These are phyloP conservation scores for Fusarium phyllophilum DNA, from an alignment of 2,329 filamentous ascomycete species.

Conservation along the genomic window DNA sequence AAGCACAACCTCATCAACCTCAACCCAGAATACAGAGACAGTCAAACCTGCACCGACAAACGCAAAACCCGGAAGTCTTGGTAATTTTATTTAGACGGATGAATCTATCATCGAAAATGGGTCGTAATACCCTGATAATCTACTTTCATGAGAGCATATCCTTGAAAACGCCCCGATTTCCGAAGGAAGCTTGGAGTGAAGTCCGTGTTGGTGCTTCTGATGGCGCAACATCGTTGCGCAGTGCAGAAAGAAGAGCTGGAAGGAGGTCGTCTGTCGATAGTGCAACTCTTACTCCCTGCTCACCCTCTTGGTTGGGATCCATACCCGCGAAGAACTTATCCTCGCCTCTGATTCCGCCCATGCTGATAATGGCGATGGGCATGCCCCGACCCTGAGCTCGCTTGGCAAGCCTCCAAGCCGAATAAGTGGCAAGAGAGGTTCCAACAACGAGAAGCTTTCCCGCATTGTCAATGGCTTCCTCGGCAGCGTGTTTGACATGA, in stretches of 20 bases:
- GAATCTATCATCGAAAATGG: slow-evolving; percentile 23
- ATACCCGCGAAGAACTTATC: slow-evolving; percentile 74
- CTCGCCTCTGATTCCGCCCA: slow-evolving; percentile 85
- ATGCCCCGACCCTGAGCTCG: slow-evolving; percentile 83
- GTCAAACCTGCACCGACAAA: slow-evolving; percentile 41
- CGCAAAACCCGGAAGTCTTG: slow-evolving; percentile 49
- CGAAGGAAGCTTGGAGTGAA: slow-evolving; percentile 20
- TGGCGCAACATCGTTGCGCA: slow-evolving; percentile 50
- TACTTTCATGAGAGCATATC: slow-evolving; percentile 66
- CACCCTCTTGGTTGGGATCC: slow-evolving; percentile 61
- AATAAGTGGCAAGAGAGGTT: slow-evolving; percentile 93
- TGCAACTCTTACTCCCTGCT: slow-evolving; percentile 65
- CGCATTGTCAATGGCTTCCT: slow-evolving; percentile 81
- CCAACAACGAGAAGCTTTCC: slow-evolving; percentile 82
- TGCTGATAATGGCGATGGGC: slow-evolving; percentile 87
- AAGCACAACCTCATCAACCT: slow-evolving; percentile 12
- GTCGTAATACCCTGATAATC: slow-evolving; percentile 33
- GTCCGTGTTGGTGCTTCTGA: slow-evolving; percentile 10
- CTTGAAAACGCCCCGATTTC: slow-evolving; percentile 58
- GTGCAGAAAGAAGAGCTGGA: slow-evolving; percentile 64
- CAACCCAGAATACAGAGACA: slow-evolving; percentile 18
- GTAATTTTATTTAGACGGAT: slow-evolving; percentile 61
- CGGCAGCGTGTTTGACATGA: slow-evolving; percentile 77
- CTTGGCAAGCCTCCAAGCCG: slow-evolving; percentile 90
- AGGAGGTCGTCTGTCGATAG: slow-evolving; percentile 67